These are phyloP conservation scores for Starmerella kuoi DNA, from an alignment of 805 yeast genomes.

Conservation along the genomic window DNA sequence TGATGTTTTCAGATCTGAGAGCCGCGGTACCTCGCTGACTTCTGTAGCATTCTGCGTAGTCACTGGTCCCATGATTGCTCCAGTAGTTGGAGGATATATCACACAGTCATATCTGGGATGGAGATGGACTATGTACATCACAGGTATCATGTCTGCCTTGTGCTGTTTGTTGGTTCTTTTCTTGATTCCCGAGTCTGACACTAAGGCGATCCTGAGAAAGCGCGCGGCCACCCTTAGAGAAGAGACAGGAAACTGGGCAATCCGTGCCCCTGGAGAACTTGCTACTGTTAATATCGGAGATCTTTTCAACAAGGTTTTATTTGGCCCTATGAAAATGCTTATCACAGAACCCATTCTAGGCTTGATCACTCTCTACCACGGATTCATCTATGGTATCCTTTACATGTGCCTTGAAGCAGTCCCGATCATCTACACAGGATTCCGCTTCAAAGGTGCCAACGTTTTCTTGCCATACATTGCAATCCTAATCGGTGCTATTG, in stretches of 20 bases:
- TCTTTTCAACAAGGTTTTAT: constrained; percentile 29
- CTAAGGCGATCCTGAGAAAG: constrained; percentile 47
- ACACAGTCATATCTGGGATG: constrained; percentile 53
- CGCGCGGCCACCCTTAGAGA: constrained; percentile 54
- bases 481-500: constrained; percentile 54
- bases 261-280: constrained; percentile 51
- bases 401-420: constrained; percentile 32
- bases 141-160: constrained; percentile 47
- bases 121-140: constrained; percentile 71
- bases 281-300: constrained; percentile 30
- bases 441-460: constrained; percentile 48
- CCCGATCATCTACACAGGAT: constrained; percentile 38
- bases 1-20: constrained; percentile 54
- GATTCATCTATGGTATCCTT: constrained; percentile 33
- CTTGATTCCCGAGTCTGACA: constrained; percentile 57
- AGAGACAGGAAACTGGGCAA: constrained; percentile 70
- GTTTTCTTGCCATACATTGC: constrained; percentile 71
- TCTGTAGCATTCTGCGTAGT: constrained; percentile 58
- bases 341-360: constrained; percentile 31
- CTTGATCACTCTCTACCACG: constrained; percentile 30
- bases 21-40: constrained; percentile 66
- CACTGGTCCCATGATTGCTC: constrained; percentile 68
- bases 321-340: constrained; percentile 28
- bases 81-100: constrained; percentile 63
- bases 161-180: constrained; percentile 33